Percentiles rank a stretch among this genome's conserved stretches.
Evolutionary conservation across 2,329 filamentous ascomycete genomes (phyloP).

Genomic region (Coleophoma crateriformis): DNA sequence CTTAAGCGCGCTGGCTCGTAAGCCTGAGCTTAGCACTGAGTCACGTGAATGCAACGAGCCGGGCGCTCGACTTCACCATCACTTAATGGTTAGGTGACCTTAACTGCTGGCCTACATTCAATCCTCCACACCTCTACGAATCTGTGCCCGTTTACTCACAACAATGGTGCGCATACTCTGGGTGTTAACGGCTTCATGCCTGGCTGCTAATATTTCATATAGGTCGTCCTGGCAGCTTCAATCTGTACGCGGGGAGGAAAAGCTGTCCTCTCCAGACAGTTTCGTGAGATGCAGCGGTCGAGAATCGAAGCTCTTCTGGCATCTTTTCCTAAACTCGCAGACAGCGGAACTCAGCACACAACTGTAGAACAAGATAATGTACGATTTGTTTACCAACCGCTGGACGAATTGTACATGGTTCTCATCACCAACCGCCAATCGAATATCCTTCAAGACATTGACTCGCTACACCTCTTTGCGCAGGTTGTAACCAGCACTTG

Average conservation of each 20-base stretch:
- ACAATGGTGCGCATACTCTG: conserved; percentile 12
- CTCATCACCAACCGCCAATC: conserved; percentile 99
- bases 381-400: conserved; percentile 96
- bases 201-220: conserved; percentile 10
- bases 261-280: conserved; percentile 95
- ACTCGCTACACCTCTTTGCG: conserved; percentile 94
- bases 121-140: conserved; percentile 3
- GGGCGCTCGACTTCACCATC: no score
- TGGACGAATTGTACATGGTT: conserved; percentile 99
- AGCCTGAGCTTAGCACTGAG: neutral
- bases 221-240: conserved; percentile 98
- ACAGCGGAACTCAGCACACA: conserved; percentile 93
- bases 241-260: conserved; percentile 99
- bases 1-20: neutral
- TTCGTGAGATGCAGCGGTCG: conserved; percentile 94
- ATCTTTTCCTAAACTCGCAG: conserved; percentile 95
- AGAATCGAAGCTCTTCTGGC: conserved; percentile 94
- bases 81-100: neutral
- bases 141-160: conserved; percentile 4
- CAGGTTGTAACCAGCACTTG: conserved; percentile 96
- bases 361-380: conserved; percentile 99
- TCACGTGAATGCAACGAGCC: conserved; percentile 1
- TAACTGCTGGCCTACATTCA: conserved; percentile 3
- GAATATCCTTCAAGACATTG: conserved; percentile 98
- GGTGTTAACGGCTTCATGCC: neutral